Evolutionary conservation across 345 rosid species (phyloP).

Genomic region (Sapria himalayana): DNA sequence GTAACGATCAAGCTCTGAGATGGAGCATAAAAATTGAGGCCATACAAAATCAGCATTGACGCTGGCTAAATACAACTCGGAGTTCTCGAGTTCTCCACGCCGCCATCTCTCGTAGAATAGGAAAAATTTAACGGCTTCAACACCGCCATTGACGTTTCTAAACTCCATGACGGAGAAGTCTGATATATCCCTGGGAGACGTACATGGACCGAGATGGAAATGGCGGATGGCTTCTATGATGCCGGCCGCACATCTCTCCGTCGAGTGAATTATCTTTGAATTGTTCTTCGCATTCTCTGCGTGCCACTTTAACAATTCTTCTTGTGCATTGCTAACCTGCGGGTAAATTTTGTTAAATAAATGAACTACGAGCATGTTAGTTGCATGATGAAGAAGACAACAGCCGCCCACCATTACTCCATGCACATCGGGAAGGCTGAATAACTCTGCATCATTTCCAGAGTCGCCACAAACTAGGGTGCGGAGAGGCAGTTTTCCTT

Average conservation of each 20-base stretch:
- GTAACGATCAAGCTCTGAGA: no score
- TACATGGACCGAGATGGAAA: conserved; percentile 69
- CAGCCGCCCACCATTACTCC: conserved; percentile 70
- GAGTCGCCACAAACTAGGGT: conserved; percentile 98
- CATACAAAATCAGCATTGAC: conserved; percentile 59
- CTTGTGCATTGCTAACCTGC: conserved; percentile 96
- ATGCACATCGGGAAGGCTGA: conserved; percentile 69
- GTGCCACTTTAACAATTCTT: conserved; percentile 86
- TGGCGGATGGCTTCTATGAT: conserved; percentile 83
- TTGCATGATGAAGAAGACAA: neutral
- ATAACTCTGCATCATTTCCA: conserved; percentile 94
- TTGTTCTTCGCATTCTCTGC: conserved; percentile 67
- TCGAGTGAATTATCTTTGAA: conserved; percentile 63
- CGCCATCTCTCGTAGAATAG: conserved; percentile 80
- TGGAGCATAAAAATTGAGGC: no score
- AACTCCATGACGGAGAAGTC: conserved; percentile 18
- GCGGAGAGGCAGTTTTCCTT: conserved; percentile 49
- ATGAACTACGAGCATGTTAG: no score
- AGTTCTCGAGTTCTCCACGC: conserved; percentile 69
- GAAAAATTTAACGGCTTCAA: conserved; percentile 49
- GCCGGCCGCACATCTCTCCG: conserved; percentile 82
- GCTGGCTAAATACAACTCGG: conserved; percentile 35
- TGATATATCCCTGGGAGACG: conserved; percentile 63
- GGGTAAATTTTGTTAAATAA: no score
- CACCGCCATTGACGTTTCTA: conserved; percentile 24